phyloP scores from a whole-genome alignment of 331 rosid species.

The Spiraea crenata region DNA sequence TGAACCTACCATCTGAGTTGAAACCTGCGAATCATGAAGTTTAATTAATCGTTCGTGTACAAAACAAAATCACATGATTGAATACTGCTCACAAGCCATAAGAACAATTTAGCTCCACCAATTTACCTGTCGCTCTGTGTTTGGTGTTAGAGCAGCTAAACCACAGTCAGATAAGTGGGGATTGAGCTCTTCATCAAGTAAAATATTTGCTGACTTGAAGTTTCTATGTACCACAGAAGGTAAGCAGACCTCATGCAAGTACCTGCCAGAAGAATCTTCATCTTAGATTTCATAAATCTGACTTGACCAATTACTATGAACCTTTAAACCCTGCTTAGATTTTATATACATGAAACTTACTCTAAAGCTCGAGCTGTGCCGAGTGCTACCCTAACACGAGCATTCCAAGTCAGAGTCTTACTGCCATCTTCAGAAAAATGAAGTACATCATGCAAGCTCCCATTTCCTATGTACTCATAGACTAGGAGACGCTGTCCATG shows the following conservation, averaged over 20 bases:
- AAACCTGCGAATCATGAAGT: conserved; percentile 57
- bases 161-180: conserved; percentile 97
- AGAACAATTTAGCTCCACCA: neutral
- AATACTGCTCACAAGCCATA: conserved; percentile 24
- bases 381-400: conserved; percentile 92
- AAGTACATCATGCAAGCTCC: conserved; percentile 87
- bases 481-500: conserved; percentile 94
- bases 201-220: conserved; percentile 91
- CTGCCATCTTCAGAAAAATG: conserved; percentile 82
- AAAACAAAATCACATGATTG: conserved; percentile 11
- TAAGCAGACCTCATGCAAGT: conserved; percentile 97
- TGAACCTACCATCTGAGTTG: conserved; percentile 94
- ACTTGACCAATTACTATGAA: conserved; percentile 1
- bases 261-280: conserved; percentile 46
- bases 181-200: conserved; percentile 92
- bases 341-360: conserved; percentile 48
- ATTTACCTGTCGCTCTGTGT: conserved; percentile 84
- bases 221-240: conserved; percentile 97
- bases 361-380: conserved; percentile 98
- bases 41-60: conserved; percentile 10
- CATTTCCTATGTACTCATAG: conserved; percentile 71
- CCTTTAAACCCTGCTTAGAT: conserved; percentile 13
- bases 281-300: neutral
- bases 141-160: conserved; percentile 86
- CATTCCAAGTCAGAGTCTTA: conserved; percentile 84